Base-by-base conservation (phyloP, 2,329 filamentous ascomycete species). In the Fusarium anguioides region DNA sequence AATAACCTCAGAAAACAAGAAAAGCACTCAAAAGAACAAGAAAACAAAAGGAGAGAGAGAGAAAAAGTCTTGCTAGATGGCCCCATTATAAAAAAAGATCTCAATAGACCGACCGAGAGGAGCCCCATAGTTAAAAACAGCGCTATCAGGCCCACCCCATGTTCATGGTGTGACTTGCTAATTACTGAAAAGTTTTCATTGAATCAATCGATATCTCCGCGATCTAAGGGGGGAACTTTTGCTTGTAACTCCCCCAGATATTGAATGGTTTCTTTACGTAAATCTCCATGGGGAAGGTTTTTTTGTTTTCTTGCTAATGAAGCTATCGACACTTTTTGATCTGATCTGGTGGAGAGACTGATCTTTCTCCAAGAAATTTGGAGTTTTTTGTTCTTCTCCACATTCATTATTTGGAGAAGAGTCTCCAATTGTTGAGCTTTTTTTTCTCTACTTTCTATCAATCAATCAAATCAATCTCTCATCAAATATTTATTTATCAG, bases 281-380 rank as follows among this genome's bases (percentile, higher is more conserved):
- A 68, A 64, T 54, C 44, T 68, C 64, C 64, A 67, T 60, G 64
- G 64, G 64, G 64, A 64, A 66, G 18, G 17, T 3, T 11, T n/a
- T 18, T 20, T 6, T 51, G 18, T 17, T 39, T 37, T 20, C 31
- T 26, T 37, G 24, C 31, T 26, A 55, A 18, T 44, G 48, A 61
- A 57, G 47, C 6, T 33, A 52, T 53, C 21, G 18, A 21, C 18
- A 39, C 44, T 23, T 12, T 35, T n/a, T n/a, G n/a, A n/a, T n/a
- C n/a, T 29, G 15, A n/a, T 24, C 17, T 18, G 27, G 60, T 46
- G 58, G 58, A 46, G 27, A 6, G 9, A 29, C 27, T 29, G 8
- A 5, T 29, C 27, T 11, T 40, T 24, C 42, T 51, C 58, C 23
- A 41, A 46, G 11, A 40, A 40, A 42, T 26, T 53, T 48, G 37